These are phyloP conservation scores for Colletotrichum lupini DNA, from an alignment of 2,329 filamentous ascomycete genomes.

Conservation along the genomic window DNA sequence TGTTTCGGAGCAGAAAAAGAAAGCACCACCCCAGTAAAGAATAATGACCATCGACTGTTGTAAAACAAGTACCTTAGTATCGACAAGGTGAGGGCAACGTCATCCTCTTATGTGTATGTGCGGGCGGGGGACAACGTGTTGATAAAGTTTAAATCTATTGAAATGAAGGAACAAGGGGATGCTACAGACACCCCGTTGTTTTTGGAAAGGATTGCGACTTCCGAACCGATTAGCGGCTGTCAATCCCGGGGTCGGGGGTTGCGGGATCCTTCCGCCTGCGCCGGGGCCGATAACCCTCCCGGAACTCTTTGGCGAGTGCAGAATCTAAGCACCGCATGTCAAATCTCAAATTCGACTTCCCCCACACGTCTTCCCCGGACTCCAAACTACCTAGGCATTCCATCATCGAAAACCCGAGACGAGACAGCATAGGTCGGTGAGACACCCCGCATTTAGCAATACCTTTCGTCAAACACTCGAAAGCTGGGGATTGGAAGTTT, in stretches of 20 bases:
- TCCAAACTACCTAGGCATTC: not conserved
- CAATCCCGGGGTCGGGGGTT: conserved; percentile 12
- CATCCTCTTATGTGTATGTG: not conserved
- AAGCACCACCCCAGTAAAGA: not conserved
- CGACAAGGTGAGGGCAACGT: not conserved
- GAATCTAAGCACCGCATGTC: not conserved
- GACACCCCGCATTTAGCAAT: not conserved
- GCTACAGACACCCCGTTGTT: not conserved
- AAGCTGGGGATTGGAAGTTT: not conserved
- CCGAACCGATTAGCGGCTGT: conserved; percentile 17
- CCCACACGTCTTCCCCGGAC: conserved; percentile 1
- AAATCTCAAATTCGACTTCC: conserved; percentile 23
- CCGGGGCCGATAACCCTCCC: conserved; percentile 15
- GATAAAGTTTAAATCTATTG: not conserved
- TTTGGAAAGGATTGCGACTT: not conserved
- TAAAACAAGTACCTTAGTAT: not conserved
- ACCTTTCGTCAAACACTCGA: not conserved
- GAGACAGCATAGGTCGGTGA: not conserved
- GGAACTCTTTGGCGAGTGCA: not conserved
- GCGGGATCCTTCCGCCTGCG: conserved; percentile 24
- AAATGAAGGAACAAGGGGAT: not conserved
- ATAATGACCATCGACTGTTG: not conserved
- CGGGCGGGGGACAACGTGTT: not conserved
- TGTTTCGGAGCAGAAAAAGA: not conserved
- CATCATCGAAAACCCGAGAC: not conserved